Conservation (phyloP, 1,284 basidiomycete species). For the Apiotrichum veenhuisii region DNA sequence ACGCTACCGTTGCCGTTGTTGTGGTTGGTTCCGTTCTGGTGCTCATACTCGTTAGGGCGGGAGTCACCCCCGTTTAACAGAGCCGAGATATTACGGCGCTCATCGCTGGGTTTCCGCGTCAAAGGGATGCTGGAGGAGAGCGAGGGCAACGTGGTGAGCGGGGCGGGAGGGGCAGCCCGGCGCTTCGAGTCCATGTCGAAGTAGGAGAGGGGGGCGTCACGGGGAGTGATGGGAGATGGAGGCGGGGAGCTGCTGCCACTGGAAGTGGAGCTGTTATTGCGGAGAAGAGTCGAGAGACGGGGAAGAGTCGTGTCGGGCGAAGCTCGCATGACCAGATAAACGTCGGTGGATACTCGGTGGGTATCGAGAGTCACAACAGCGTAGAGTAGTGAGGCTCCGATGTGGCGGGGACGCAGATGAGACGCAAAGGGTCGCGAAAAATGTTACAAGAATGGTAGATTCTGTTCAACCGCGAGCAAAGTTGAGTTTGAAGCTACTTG, state of each 20-base stretch:
- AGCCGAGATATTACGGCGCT: constrained; percentile 11
- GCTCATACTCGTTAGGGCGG: not conserved
- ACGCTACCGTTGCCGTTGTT: too few relatives aligned
- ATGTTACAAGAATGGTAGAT: not conserved
- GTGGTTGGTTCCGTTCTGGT: not conserved
- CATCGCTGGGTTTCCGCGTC: constrained; percentile 9
- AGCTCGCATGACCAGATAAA: not conserved
- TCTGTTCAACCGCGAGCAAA: not conserved
- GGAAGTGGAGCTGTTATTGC: not conserved
- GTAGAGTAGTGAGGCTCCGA: not conserved
- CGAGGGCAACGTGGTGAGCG: constrained; percentile 3
- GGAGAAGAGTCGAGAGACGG: not conserved
- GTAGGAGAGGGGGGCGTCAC: not conserved
- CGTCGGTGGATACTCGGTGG: not conserved
- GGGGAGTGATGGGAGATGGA: not conserved
- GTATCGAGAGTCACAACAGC: not conserved
- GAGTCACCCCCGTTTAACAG: constrained; percentile 9
- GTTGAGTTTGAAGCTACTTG: too few relatives aligned
- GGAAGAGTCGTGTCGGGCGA: not conserved
- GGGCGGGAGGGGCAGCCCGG: constrained; percentile 2
- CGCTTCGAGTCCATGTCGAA: constrained; percentile 6
- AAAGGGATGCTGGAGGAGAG: not conserved
- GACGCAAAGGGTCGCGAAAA: not conserved
- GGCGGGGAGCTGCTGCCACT: constrained; percentile 1
- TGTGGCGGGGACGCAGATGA: not conserved